These are phyloP conservation scores for Leccinum subgranulosum DNA, from an alignment of 768 basidiomycete genomes.

Conservation along the genomic window DNA sequence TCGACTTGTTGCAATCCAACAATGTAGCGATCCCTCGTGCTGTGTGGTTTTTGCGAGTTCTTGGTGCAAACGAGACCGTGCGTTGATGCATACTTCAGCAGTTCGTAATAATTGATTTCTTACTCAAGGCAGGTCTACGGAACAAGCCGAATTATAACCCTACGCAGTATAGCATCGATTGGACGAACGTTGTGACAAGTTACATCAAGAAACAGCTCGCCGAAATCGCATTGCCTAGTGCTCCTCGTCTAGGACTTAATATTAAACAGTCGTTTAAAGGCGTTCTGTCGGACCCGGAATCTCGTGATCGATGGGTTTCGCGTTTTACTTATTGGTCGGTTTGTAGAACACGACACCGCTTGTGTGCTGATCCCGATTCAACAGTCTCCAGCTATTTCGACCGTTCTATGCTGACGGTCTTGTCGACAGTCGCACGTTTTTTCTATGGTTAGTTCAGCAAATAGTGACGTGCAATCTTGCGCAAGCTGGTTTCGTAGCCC, in stretches of 20 bases:
- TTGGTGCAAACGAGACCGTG: slow-evolving; percentile 86
- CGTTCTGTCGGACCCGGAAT: slow-evolving; percentile 67
- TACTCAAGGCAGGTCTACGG: slow-evolving; percentile 60
- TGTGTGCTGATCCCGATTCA: slow-evolving; percentile 2
- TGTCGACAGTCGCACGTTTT: slow-evolving; percentile 74
- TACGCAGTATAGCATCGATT: slow-evolving; percentile 79
- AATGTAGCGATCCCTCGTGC: slow-evolving; percentile 78
- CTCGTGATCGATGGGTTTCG: slow-evolving; percentile 72
- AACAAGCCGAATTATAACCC: slow-evolving; percentile 82
- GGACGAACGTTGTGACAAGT: slow-evolving; percentile 77
- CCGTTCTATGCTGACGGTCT: slow-evolving; percentile 79
- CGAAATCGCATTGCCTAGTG: slow-evolving; percentile 77
- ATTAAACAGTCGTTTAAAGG: slow-evolving; percentile 86
- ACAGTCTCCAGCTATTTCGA: slow-evolving; percentile 66
- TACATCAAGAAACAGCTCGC: slow-evolving; percentile 81
- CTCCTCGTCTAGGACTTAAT: slow-evolving; percentile 70
- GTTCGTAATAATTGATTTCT: not conserved
- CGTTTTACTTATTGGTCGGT: slow-evolving; percentile 75
- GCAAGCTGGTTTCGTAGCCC: slow-evolving; percentile 72
- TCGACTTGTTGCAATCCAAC: slow-evolving; percentile 74
- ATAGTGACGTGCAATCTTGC: slow-evolving; percentile 77
- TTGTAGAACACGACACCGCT: not conserved
- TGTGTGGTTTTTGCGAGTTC: slow-evolving; percentile 83
- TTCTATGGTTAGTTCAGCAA: slow-evolving; percentile 77
- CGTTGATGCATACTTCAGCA: not conserved